Evolutionary conservation across 805 yeast species (phyloP).

Genomic region (Hanseniaspora vineae): DNA sequence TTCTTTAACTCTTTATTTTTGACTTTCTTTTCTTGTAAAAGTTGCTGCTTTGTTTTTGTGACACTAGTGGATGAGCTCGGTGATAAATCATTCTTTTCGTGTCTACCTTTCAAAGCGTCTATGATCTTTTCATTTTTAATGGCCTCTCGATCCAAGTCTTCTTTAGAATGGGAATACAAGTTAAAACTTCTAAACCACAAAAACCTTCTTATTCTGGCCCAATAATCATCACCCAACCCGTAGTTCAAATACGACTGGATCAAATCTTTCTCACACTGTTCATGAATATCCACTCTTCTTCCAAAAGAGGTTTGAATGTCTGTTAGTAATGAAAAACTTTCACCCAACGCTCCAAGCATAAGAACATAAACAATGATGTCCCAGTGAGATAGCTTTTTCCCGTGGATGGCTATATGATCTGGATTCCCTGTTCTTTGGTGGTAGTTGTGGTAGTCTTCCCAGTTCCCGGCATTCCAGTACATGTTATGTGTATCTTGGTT

Average conservation of each 20-base stretch:
- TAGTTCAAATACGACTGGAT: slow-evolving; percentile 34
- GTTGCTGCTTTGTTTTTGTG: neutral
- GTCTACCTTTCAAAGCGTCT: slow-evolving; percentile 29
- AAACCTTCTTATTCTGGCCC: slow-evolving; percentile 42
- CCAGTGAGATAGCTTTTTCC: slow-evolving; percentile 29
- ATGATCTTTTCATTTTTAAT: slow-evolving; percentile 65
- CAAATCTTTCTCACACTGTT: slow-evolving; percentile 29
- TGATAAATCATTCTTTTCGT: neutral
- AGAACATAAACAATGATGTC: slow-evolving; percentile 27
- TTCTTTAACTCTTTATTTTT: neutral
- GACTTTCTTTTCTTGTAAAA: neutral
- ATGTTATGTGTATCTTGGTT: slow-evolving; percentile 16
- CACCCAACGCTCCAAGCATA: slow-evolving; percentile 27
- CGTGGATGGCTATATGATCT: slow-evolving; percentile 27
- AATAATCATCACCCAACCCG: slow-evolving; percentile 37
- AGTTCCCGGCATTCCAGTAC: slow-evolving; percentile 50
- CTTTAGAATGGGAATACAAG: slow-evolving; percentile 16
- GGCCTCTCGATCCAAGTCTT: slow-evolving; percentile 25
- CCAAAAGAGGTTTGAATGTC: slow-evolving; percentile 25
- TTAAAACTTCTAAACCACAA: slow-evolving; percentile 38
- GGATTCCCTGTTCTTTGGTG: slow-evolving; percentile 14
- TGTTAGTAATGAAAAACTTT: slow-evolving; percentile 28
- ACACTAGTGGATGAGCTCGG: neutral
- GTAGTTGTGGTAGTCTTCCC: slow-evolving; percentile 42
- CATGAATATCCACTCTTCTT: slow-evolving; percentile 25